Percentiles rank a stretch among this genome's conserved stretches.
These are phyloP conservation scores for Aspergillus hancockii DNA, from an alignment of 495 filamentous ascomycete genomes.

Conservation along the genomic window DNA sequence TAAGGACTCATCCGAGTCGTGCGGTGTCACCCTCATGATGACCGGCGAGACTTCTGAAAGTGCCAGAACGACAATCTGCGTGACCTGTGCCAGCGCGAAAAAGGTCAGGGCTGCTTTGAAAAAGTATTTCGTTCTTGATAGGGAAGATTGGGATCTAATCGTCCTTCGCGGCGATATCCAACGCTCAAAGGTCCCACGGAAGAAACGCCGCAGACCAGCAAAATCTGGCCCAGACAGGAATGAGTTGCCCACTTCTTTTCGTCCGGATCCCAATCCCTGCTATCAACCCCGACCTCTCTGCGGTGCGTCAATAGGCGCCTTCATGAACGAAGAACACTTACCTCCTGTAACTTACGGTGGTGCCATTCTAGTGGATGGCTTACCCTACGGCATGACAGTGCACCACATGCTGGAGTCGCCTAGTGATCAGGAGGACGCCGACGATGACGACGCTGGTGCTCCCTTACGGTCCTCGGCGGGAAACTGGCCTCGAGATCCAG, in stretches of 20 bases:
- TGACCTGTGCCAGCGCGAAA: conserved; percentile 70
- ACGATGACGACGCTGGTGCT: conserved; percentile 29
- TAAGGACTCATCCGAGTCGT: conserved; percentile 63
- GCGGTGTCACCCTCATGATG: conserved; percentile 72
- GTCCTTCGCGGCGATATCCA: conserved; percentile 71
- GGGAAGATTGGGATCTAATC: conserved; percentile 54
- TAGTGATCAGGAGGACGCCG: conserved; percentile 56
- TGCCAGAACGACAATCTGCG: conserved; percentile 72
- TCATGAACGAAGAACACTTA: conserved; percentile 76
- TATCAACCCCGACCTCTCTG: conserved; percentile 78
- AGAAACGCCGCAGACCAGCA: conserved; percentile 45
- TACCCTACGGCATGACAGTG: conserved; percentile 88
- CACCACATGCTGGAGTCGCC: conserved; percentile 93
- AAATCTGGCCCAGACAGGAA: conserved; percentile 33
- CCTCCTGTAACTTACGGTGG: conserved; percentile 91
- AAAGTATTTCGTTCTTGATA: conserved; percentile 67
- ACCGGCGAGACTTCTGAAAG: conserved; percentile 66
- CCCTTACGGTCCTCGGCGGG: conserved; percentile 37
- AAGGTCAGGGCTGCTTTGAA: conserved; percentile 71
- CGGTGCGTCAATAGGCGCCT: conserved; percentile 91
- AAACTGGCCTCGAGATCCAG: conserved; percentile 29
- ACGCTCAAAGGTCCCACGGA: conserved; percentile 60
- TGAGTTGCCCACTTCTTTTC: conserved; percentile 33
- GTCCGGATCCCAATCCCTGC: conserved; percentile 39
- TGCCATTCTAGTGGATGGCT: conserved; percentile 77